Percentiles rank a stretch among this genome's conserved stretches.
Evolutionary conservation across 306 rosid species (phyloP).

Genomic region (Notholithocarpus densiflorus): DNA sequence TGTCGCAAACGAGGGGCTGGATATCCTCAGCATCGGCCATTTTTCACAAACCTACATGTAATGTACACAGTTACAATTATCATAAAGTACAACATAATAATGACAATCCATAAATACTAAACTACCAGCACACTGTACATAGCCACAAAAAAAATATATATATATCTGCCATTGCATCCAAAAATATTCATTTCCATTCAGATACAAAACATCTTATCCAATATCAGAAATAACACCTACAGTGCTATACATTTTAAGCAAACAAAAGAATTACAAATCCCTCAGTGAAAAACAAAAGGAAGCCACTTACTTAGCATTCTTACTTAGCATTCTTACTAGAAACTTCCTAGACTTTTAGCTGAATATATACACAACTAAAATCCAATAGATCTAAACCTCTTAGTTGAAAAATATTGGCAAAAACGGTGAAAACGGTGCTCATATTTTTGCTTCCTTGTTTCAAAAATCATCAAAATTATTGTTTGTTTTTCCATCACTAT

Average conservation of each 20-base stretch:
- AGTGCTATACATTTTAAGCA: not conserved
- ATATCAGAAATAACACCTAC: not conserved
- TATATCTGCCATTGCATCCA: not conserved
- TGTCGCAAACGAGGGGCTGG: conserved; percentile 97
- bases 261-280: too few relatives aligned
- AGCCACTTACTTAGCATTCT: not conserved
- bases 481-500: not conserved
- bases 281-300: too few relatives aligned
- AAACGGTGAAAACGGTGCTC: not conserved
- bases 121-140: not conserved
- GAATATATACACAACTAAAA: not conserved
- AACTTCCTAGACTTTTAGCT: not conserved
- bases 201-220: not conserved
- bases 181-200: not conserved
- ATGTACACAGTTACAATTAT: not conserved
- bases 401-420: not conserved
- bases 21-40: conserved; percentile 96
- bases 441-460: too few relatives aligned
- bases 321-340: not conserved
- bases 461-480: not conserved
- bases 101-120: not conserved
- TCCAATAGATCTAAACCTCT: not conserved
- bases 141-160: not conserved
- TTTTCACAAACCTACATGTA: conserved; percentile 38
- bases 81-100: not conserved